Evolutionary conservation across 164 flowering plant genomes (phyloP).

Genomic region (Saururus chinensis): DNA sequence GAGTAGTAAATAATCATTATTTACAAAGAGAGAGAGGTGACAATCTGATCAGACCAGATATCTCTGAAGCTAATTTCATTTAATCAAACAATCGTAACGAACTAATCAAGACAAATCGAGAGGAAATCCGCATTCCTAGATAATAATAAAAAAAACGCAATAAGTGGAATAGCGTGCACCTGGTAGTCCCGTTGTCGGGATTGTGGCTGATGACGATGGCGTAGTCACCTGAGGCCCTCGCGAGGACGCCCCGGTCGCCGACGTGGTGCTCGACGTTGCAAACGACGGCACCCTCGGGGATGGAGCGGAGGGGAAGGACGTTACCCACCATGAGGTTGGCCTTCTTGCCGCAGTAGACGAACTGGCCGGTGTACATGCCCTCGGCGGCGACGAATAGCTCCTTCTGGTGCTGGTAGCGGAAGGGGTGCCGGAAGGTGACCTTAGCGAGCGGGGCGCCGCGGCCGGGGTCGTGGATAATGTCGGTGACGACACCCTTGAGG

Average conservation of each 20-base stretch:
- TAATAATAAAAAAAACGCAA: no score
- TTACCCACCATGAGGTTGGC: conserved; percentile 46
- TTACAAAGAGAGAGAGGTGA: no score
- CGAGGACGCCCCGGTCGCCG: conserved; percentile 48
- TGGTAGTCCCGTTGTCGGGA: conserved; percentile 46
- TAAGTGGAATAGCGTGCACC: conserved; percentile 14
- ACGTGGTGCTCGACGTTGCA: conserved; percentile 60
- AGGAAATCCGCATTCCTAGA: not conserved
- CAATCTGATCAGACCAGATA: no score
- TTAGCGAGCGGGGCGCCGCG: conserved; percentile 53
- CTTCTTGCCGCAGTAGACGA: conserved; percentile 50
- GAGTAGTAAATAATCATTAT: not conserved
- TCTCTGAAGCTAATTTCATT: no score
- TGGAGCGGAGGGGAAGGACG: conserved; percentile 42
- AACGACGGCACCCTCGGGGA: conserved; percentile 55
- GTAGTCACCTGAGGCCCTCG: conserved; percentile 48
- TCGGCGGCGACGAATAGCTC: conserved; percentile 60
- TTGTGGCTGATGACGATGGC: conserved; percentile 46
- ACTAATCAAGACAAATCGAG: not conserved
- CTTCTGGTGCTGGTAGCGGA: conserved; percentile 52
- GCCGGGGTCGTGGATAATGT: conserved; percentile 49
- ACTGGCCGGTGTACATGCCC: conserved; percentile 55
- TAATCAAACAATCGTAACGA: no score
- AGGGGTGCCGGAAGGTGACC: conserved; percentile 51
- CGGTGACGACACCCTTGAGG: conserved; percentile 44